Conservation (phyloP, 805 yeast species). For the Teunomyces atbi region DNA sequence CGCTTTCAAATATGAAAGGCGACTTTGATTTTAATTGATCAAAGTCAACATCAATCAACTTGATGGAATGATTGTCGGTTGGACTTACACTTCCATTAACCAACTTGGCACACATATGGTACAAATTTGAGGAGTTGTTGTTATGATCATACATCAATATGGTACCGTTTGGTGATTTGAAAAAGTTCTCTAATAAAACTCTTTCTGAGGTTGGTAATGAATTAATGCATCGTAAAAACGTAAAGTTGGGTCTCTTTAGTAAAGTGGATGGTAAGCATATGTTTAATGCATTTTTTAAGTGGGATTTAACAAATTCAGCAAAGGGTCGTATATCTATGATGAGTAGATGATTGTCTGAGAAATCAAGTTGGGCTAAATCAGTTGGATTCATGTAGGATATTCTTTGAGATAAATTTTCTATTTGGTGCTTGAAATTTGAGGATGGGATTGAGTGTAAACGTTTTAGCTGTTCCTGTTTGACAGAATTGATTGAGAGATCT, state of each 20-base stretch:
- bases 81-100: slow-evolving; percentile 23
- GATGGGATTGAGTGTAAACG: slow-evolving; percentile 20
- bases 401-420: slow-evolving; percentile 20
- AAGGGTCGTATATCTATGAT: slow-evolving; percentile 79
- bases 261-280: slow-evolving; percentile 89
- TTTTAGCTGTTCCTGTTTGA: slow-evolving; percentile 23
- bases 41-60: slow-evolving; percentile 44
- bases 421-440: slow-evolving; percentile 19
- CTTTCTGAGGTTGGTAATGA: slow-evolving; percentile 58
- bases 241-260: slow-evolving; percentile 70
- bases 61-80: slow-evolving; percentile 31
- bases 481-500: slow-evolving; percentile 16
- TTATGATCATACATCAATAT: slow-evolving; percentile 47
- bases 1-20: slow-evolving; percentile 21
- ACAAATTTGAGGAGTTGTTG: slow-evolving; percentile 38
- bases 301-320: slow-evolving; percentile 63
- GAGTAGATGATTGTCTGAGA: slow-evolving; percentile 21
- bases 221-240: slow-evolving; percentile 58
- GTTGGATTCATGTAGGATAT: slow-evolving; percentile 16
- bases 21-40: slow-evolving; percentile 26
- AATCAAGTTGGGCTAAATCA: slow-evolving; percentile 10
- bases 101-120: slow-evolving; percentile 50
- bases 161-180: slow-evolving; percentile 16
- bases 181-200: slow-evolving; percentile 35
- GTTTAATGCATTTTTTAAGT: slow-evolving; percentile 62